phyloP scores from a whole-genome alignment of 1,139 yeast genomes.

The Taphrina sp. region DNA sequence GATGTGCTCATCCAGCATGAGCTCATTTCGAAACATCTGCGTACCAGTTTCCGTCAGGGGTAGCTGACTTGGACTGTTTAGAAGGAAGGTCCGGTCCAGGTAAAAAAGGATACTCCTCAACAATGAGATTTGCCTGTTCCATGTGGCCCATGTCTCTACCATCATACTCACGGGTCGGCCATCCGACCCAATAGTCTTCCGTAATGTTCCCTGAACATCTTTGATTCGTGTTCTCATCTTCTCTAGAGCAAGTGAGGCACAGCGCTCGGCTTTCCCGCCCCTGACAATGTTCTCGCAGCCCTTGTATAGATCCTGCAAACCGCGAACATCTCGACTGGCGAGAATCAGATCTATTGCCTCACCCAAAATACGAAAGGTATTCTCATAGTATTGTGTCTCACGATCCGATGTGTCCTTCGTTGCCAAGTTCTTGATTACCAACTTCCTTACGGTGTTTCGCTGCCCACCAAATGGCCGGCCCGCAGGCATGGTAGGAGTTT shows the following conservation, averaged over 20 bases:
- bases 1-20: slow-evolving; percentile 3
- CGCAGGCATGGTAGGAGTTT: slow-evolving; percentile 17
- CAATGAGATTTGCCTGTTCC: slow-evolving; percentile 41
- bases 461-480: slow-evolving; percentile 13
- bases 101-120: slow-evolving; percentile 44
- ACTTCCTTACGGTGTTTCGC: slow-evolving; percentile 4
- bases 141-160: slow-evolving; percentile 39
- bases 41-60: slow-evolving; percentile 41
- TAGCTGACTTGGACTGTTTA: slow-evolving; percentile 41
- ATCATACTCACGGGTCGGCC: slow-evolving; percentile 34
- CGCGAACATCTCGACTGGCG: slow-evolving; percentile 33
- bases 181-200: slow-evolving; percentile 17
- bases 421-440: slow-evolving; percentile 28
- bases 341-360: slow-evolving; percentile 40
- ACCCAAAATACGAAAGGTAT: slow-evolving; percentile 38
- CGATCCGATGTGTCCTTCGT: slow-evolving; percentile 7
- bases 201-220: slow-evolving; percentile 17
- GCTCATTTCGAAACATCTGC: slow-evolving; percentile 36
- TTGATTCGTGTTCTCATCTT: slow-evolving; percentile 33
- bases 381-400: slow-evolving; percentile 37
- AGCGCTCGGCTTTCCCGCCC: slow-evolving; percentile 40
- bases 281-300: slow-evolving; percentile 47
- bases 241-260: slow-evolving; percentile 32
- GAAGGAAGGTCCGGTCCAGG: slow-evolving; percentile 46
- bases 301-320: slow-evolving; percentile 44